A percentile compares a stretch with the other conserved stretches of the same genome.
Conservation (phyloP, 2,329 filamentous ascomycete species). For the Nannizziopsis arthrosporioides region DNA sequence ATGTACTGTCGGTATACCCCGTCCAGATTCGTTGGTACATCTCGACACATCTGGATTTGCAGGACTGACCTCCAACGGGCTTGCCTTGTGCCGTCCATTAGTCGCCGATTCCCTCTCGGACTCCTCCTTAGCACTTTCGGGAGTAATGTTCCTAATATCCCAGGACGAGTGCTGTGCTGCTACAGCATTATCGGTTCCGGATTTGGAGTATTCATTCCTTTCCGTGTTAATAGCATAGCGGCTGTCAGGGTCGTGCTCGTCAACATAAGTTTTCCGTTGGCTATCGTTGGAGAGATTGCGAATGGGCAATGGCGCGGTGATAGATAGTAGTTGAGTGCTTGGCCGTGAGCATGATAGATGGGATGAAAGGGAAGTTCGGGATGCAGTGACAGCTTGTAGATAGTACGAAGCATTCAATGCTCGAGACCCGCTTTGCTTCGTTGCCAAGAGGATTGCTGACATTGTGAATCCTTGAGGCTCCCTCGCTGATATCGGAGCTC, state of each 20-base stretch:
- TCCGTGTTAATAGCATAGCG: constrained; percentile 54
- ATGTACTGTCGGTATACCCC: constrained; percentile 30
- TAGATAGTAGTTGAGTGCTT: neutral
- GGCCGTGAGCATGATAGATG: neutral
- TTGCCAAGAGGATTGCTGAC: neutral
- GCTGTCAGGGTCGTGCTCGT: constrained; percentile 26
- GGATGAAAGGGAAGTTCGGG: neutral
- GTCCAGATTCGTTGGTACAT: constrained; percentile 38
- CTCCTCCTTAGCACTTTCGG: constrained; percentile 43
- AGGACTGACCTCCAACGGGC: constrained; percentile 49
- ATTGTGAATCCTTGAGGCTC: neutral
- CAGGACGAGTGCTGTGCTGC: constrained; percentile 54
- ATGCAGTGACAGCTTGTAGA: neutral
- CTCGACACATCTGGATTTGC: constrained; percentile 49
- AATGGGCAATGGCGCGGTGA: neutral
- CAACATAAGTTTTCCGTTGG: constrained; percentile 3
- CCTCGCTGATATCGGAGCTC: neutral
- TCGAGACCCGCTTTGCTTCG: neutral
- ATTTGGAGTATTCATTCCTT: constrained; percentile 55
- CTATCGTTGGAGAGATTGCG: constrained; percentile 3
- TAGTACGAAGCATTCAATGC: neutral
- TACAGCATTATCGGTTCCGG: constrained; percentile 52
- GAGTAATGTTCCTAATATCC: constrained; percentile 54
- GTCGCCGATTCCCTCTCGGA: constrained; percentile 29
- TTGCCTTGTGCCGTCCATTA: constrained; percentile 33